Conservation (phyloP, 2,329 filamentous ascomycete species). For the Trichoderma cornu-damae region DNA sequence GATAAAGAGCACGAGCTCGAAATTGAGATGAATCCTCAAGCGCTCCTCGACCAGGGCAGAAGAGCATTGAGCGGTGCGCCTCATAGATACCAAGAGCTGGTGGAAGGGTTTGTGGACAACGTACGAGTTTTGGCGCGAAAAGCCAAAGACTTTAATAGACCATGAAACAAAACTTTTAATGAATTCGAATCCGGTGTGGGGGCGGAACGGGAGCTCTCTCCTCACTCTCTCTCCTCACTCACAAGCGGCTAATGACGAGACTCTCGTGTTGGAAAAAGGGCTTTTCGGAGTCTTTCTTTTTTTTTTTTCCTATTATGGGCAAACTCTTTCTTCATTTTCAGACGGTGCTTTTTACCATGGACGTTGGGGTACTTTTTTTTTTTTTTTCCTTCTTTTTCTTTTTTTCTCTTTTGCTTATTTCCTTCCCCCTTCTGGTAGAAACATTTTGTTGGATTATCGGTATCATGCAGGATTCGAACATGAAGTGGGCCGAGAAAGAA, state of each 20-base stretch:
- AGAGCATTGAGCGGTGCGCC: conserved; percentile 47
- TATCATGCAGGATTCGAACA: not conserved
- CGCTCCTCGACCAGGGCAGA: conserved; percentile 61
- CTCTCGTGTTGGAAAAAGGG: not conserved
- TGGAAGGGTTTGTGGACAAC: conserved; percentile 73
- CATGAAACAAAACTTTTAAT: not conserved
- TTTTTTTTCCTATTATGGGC: not conserved
- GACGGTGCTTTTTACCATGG: not conserved
- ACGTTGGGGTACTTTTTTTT: not conserved
- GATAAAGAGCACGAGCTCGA: conserved; percentile 77
- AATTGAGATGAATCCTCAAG: conserved; percentile 62
- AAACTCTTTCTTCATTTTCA: not conserved
- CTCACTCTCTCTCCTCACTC: not conserved
- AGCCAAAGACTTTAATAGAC: conserved; percentile 31
- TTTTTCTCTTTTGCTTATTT: no score
- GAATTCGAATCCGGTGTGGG: not conserved
- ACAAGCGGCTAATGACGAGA: not conserved
- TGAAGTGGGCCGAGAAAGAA: not conserved
- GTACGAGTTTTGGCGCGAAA: conserved; percentile 53
- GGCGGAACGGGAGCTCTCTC: not conserved
- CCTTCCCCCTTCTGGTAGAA: not conserved
- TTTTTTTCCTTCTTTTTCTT: not conserved
- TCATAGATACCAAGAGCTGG: conserved; percentile 60
- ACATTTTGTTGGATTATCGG: not conserved
- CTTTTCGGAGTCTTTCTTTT: no score